Evolutionary conservation across 805 yeast species (phyloP).

Genomic region (Candida methanosorbosa): DNA sequence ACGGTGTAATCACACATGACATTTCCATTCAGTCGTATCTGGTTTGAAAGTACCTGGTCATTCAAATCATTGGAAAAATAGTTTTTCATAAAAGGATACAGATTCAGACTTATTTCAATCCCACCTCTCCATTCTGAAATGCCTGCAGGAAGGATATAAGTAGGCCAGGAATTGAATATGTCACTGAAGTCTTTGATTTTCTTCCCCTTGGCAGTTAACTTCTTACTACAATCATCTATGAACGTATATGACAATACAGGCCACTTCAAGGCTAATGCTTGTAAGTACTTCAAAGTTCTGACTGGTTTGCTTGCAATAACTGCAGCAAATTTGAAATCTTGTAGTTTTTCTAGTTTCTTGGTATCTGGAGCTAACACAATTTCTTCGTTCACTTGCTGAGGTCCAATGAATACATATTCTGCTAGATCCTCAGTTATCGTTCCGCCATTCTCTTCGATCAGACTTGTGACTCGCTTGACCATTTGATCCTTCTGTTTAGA

Average conservation of each 20-base stretch:
- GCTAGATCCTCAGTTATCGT: no score
- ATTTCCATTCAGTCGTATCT: no score
- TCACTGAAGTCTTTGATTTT: slow-evolving; percentile 3
- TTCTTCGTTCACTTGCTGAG: no score
- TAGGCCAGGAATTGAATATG: slow-evolving; percentile 32
- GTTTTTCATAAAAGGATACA: slow-evolving; percentile 33
- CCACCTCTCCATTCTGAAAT: slow-evolving; percentile 31
- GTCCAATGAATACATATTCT: no score
- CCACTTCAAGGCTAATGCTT: slow-evolving; percentile 77
- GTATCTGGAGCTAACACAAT: not conserved
- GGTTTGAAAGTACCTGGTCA: no score
- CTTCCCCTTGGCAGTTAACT: no score
- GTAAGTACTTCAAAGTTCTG: slow-evolving; percentile 70
- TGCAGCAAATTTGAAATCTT: slow-evolving; percentile 47
- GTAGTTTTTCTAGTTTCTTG: slow-evolving; percentile 1
- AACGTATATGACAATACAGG: slow-evolving; percentile 62
- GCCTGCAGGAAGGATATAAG: slow-evolving; percentile 68
- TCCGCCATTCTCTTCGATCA: not conserved
- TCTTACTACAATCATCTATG: slow-evolving; percentile 37
- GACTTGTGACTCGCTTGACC: not conserved
- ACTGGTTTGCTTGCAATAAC: slow-evolving; percentile 48
- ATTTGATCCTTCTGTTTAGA: no score
- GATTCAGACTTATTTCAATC: slow-evolving; percentile 38
- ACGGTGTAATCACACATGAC: no score
- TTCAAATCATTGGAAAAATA: no score